Base-by-base conservation (phyloP, 768 basidiomycete genomes). In the Tephrocybe rancida region DNA sequence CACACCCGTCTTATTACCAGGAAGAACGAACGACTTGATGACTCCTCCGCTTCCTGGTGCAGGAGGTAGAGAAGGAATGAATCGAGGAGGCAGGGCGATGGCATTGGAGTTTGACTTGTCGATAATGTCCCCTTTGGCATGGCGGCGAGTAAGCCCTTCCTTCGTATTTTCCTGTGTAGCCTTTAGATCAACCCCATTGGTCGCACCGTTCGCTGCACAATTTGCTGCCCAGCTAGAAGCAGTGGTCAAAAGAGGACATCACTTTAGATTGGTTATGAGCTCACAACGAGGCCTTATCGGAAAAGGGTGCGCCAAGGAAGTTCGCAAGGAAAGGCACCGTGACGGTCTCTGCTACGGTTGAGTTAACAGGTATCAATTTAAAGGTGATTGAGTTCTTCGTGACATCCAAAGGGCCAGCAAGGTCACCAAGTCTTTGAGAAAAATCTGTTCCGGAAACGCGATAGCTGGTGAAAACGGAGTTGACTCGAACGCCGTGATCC, bases 401-500 rank as follows among this genome's bases (percentile, higher is more conserved):
- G 3, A 81, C 79, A 52, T 78, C 77, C 18, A 68, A 62, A 13
- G 80, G 81, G 2, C 84, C 83, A 39, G 84, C 84, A 29, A 84
- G 69, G 57, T 77, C 74, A 6, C 76, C 85, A 44, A 87, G 61
- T 11, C 83, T 74, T 65, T 86, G 85, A n/a, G 80, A 82, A 58
- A 79, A 83, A n/a, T 52, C 60, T 0, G 69, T 71, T 9, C 64
- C 73, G 0, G 72, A 70, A 30, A 81, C 74, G 22, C 81, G 71
- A 62, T 86, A 86, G 61, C 81, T 81, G 27, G 76, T 81, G 67
- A 83, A 81, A 3, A 80, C 84, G 35, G 78, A 81, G 68, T 86
- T 87, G 35, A 85, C 78, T 29, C 86, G 77, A 39, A 86, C 74
- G 26, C 81, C 81, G 57, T 84, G 83, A 61, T 86, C 83, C 44